These are phyloP conservation scores for Diphasiastrum complanatum DNA, from an alignment of 83 land plant genomes.

Conservation along the genomic window DNA sequence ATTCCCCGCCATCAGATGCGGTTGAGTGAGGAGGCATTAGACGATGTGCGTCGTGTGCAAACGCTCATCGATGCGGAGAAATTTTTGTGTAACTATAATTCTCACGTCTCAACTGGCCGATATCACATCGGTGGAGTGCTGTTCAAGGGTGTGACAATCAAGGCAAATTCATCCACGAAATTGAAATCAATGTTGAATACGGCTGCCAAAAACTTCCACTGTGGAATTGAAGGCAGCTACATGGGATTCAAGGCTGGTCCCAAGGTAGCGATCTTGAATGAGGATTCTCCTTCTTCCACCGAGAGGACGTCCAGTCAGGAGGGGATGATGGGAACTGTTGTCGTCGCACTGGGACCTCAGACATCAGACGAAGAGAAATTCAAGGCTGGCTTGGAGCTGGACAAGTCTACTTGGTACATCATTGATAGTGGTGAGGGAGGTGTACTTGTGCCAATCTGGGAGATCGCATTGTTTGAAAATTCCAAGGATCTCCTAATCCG, in stretches of 20 bases:
- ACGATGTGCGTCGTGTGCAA: background rate
- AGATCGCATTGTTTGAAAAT: background rate
- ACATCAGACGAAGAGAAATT: slow-evolving; percentile 1
- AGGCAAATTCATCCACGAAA: background rate
- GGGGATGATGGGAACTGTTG: background rate
- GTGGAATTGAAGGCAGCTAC: background rate
- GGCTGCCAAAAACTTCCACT: background rate
- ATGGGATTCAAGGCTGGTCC: no score
- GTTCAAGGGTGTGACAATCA: slow-evolving; percentile 2
- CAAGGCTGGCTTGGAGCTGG: background rate
- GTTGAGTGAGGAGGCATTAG: slow-evolving; percentile 8
- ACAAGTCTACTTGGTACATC: slow-evolving; percentile 9
- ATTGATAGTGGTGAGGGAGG: background rate
- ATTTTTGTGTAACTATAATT: slow-evolving; percentile 10
- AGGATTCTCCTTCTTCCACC: background rate
- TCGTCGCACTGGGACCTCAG: slow-evolving; percentile 7
- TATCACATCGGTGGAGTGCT: slow-evolving; percentile 12
- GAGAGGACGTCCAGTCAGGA: background rate
- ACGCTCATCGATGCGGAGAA: slow-evolving; percentile 3
- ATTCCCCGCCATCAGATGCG: slow-evolving; percentile 16
- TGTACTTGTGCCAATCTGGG: slow-evolving; percentile 14
- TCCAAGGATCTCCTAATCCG: background rate
- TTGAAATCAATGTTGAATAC: background rate
- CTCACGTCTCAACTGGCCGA: slow-evolving; percentile 7
- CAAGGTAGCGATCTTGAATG: background rate